phyloP scores from a whole-genome alignment of 176 grass and related monocot species.

The Cocos nucifera region DNA sequence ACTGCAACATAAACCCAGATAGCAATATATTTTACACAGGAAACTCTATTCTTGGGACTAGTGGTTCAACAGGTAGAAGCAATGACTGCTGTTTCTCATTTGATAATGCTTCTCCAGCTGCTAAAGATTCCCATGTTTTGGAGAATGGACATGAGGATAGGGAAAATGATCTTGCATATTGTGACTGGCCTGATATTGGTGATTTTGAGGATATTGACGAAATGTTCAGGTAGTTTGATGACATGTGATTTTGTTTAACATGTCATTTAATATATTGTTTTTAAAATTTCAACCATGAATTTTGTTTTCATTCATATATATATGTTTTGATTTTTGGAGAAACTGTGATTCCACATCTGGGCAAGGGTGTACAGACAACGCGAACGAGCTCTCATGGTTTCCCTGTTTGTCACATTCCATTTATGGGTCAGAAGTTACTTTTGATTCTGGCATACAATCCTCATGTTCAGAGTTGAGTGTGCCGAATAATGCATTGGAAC shows the following conservation, averaged over 20 bases:
- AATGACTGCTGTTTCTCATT: slow-evolving; percentile 28
- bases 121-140: slow-evolving; percentile 23
- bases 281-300: slow-evolving; percentile 1
- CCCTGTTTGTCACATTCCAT: slow-evolving; percentile 52
- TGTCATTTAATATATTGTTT: slow-evolving; percentile 4
- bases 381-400: slow-evolving; percentile 67
- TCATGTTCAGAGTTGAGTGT: slow-evolving; percentile 47
- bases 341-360: slow-evolving; percentile 62
- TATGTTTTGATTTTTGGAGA: slow-evolving; percentile 25
- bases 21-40: slow-evolving; percentile 18
- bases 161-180: slow-evolving; percentile 70
- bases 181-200: slow-evolving; percentile 81
- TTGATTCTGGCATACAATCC: slow-evolving; percentile 31
- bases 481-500: slow-evolving; percentile 39
- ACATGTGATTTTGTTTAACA: slow-evolving; percentile 1
- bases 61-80: slow-evolving; percentile 37
- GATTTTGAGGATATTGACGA: slow-evolving; percentile 84
- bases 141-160: slow-evolving; percentile 34
- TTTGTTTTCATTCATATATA: slow-evolving; percentile 1
- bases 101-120: slow-evolving; percentile 31
- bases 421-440: slow-evolving; percentile 50
- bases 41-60: slow-evolving; percentile 17
- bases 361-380: slow-evolving; percentile 40
- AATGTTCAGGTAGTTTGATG: slow-evolving; percentile 70
- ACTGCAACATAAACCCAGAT: slow-evolving; percentile 23